These are phyloP conservation scores for Triglochin maritima DNA, from an alignment of 106 monocot species.

Conservation along the genomic window DNA sequence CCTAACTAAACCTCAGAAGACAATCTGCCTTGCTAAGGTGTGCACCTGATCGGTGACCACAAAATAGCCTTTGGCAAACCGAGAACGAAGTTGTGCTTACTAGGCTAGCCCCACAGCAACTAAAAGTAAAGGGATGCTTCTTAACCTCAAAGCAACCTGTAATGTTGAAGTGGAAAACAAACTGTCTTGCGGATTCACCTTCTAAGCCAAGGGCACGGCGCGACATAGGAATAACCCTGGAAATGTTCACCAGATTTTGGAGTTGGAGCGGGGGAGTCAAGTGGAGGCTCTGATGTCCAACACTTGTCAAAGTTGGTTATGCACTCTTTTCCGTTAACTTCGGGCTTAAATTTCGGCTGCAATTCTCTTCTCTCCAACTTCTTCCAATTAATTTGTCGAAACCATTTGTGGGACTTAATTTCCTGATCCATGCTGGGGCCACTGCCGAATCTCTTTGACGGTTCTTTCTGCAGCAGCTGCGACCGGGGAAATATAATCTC, in stretches of 20 bases:
- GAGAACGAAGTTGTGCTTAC: too few relatives aligned
- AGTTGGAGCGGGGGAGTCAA: slow-evolving; percentile 21
- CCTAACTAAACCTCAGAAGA: too few relatives aligned
- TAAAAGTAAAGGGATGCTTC: too few relatives aligned
- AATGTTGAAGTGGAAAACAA: too few relatives aligned
- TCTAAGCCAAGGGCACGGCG: slow-evolving; percentile 1
- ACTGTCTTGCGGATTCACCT: too few relatives aligned
- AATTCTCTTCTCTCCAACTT: slow-evolving; percentile 24
- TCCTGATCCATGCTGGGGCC: slow-evolving; percentile 11
- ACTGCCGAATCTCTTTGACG: slow-evolving; percentile 19
- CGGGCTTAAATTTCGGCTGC: slow-evolving; percentile 18
- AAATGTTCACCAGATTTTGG: slow-evolving; percentile 18
- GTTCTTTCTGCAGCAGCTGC: slow-evolving; percentile 25
- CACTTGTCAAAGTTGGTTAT: slow-evolving; percentile 23
- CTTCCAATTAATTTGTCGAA: slow-evolving; percentile 17
- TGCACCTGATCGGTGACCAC: too few relatives aligned
- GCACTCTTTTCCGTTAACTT: slow-evolving; percentile 20
- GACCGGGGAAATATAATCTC: not conserved
- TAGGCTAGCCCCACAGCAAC: too few relatives aligned
- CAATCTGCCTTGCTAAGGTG: too few relatives aligned
- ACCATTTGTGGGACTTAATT: slow-evolving; percentile 26
- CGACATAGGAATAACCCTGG: slow-evolving; percentile 18
- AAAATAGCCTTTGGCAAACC: too few relatives aligned
- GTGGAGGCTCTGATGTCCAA: slow-evolving; percentile 18
- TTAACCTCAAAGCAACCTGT: too few relatives aligned